Evolutionary conservation across 139 green algal genomes (phyloP).

Genomic region (Closterium sp.): DNA sequence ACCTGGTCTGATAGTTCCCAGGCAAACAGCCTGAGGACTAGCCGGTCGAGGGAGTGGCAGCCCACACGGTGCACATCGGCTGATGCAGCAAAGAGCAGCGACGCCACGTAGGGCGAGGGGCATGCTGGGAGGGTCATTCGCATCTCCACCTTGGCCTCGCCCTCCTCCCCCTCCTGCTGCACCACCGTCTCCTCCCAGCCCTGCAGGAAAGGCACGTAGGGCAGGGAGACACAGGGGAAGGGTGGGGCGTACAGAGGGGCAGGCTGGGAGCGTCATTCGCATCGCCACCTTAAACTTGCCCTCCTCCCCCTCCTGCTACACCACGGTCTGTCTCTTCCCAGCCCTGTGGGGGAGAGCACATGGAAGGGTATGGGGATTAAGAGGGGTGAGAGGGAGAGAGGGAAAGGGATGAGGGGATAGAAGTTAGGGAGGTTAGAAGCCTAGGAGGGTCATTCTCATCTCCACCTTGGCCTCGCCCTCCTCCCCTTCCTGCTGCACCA

Average conservation of each 20-base stretch:
- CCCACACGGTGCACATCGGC: constrained; percentile 69
- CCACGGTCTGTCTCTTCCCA: constrained; percentile 69
- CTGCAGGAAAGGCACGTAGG: no score
- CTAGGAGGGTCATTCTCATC: no score
- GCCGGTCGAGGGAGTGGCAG: constrained; percentile 58
- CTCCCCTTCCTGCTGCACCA: constrained; percentile 17
- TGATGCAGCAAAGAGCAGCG: constrained; percentile 59
- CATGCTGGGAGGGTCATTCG: constrained; percentile 74
- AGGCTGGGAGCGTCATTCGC: constrained; percentile 75
- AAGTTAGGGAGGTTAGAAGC: no score
- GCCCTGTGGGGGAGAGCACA: neutral
- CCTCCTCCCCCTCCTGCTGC: constrained; percentile 15
- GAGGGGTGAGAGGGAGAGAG: no score
- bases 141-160: constrained; percentile 66
- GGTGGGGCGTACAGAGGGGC: no score
- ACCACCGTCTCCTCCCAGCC: constrained; percentile 70
- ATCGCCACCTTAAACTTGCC: constrained; percentile 63
- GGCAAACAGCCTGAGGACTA: constrained; percentile 69
- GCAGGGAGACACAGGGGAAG: no score
- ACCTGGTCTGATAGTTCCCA: constrained; percentile 69
- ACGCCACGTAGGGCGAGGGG: constrained; percentile 63
- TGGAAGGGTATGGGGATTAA: no score
- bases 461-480: constrained; percentile 50
- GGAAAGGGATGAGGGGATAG: no score
- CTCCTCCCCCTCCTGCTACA: constrained; percentile 4